Evolutionary conservation across 1,284 basidiomycete species (phyloP), one percentile per base, ranked within the genome.

Genomic region (Malassezia slooffiae): DNA sequence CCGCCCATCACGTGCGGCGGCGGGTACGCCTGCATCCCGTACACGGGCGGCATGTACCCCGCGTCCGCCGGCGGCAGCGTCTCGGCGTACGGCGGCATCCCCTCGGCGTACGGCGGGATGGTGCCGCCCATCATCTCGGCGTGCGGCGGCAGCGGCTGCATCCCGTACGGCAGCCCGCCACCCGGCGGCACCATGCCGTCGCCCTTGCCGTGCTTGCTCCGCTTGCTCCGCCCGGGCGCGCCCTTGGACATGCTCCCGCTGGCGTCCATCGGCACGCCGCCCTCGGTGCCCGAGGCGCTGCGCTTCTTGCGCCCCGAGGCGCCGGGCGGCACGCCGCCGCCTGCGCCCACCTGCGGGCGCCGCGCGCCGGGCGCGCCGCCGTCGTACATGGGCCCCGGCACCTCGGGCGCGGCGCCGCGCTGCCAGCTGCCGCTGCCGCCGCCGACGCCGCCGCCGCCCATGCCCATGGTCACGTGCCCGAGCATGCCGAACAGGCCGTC

Each of bases 291-390:
- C 3, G 51, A 50, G 35, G 50, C 60, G 21, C 40, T 44, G 22
- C 59, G 52, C 54, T 62, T 54, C 38, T 57, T 55, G 33, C 60
- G 53, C 41, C 51, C 45, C 23, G 51, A 41, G 15, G 52, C 38
- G 30, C 50, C 33, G 15, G 46, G 30, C 2, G 43, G 43, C n/a
- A 42, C 50, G 4, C 47, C 38, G 4, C 41, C 44, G 38, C n/a
- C n/a, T n/a, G 79, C 52, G 82, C 81, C 47, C 3, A 21, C 43
- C 38, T 50, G 54, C 12, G 37, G 38, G 30, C 36, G 37, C 41
- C 52, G 47, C 15, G 37, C 23, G 30, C 52, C 52, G 2, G 50
- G 15, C 22, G 28, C 39, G 12, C 20, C 40, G 2, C 43, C 43
- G 5, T 40, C 44, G 29, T 41, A 40, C 17, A 12, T 10, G 17